Base-by-base conservation (phyloP, 2,329 filamentous ascomycete species). In the Penicillium expansum region DNA sequence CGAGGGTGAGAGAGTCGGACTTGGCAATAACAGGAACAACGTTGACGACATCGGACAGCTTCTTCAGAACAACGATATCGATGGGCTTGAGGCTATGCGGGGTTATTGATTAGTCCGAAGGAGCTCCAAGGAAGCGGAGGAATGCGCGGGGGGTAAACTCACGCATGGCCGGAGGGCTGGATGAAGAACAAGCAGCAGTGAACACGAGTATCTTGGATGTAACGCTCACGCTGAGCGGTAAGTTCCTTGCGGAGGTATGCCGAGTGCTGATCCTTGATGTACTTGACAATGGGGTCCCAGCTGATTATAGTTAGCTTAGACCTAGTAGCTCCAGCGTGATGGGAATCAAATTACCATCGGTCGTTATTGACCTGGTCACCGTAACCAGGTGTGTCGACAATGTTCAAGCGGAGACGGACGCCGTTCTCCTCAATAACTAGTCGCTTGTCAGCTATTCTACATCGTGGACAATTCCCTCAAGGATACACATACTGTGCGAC, bases 181-280 rank as follows among this genome's bases (percentile, higher is more conserved):
- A 99, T 99, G 85, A 99, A 99, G 85, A 99, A 99, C 71, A 99
- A 82, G 79, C 94, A 99, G 87, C 92, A 97, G 84, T 99, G 94
- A 73, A 99, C 97, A 73, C 94, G 90, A 67, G 94, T 99, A 79
- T 99, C 94, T 82, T 96, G 93, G 68, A 99, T 97, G 79, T 99
- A 99, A 72, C 94, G 89, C 81, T 99, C 94, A 80, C 94, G 91
- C 84, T 99, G 94, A 67, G 94, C 94, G 55, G 94, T 97, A 73
- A 99, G 91, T 80, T 99, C 94, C 85, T 99, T 99, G 79, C 94
- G 91, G 69, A 99, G 87, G 82, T 97, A 99, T 71, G 94, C 93
- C 52, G 92, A 97, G 84, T 99, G 94, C 83, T 99, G 94, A 80
- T 99, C 94, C 85, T 99, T 99, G 85, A 99, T 99, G 81, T 99